Percentiles rank a stretch among this genome's conserved stretches.
phyloP scores from a whole-genome alignment of 805 yeast species.

The Monosporozyma solicola region DNA sequence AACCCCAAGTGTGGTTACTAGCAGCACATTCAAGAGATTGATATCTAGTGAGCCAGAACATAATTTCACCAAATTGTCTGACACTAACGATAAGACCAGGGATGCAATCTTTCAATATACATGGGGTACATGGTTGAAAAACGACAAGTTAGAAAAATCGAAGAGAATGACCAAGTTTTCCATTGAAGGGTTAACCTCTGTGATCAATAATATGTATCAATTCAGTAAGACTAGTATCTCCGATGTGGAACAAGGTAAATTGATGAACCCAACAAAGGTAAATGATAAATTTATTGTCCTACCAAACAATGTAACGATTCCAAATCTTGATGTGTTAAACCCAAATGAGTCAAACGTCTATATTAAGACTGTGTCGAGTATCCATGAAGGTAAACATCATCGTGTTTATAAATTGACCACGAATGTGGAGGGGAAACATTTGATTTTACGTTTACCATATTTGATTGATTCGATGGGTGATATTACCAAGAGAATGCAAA shows the following conservation, averaged over 20 bases:
- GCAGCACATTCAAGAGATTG: conserved; percentile 12
- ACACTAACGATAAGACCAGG: conserved; percentile 58
- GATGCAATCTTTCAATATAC: conserved; percentile 73
- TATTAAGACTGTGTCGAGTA: conserved; percentile 66
- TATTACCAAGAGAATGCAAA: conserved; percentile 58
- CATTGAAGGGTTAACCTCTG: conserved; percentile 58
- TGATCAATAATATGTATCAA: conserved; percentile 38
- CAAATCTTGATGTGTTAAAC: conserved; percentile 37
- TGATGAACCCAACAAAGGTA: conserved; percentile 29
- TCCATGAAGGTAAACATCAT: conserved; percentile 93
- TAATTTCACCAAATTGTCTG: conserved; percentile 44
- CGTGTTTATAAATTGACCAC: conserved; percentile 70
- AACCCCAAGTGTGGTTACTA: not conserved
- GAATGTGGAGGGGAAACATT: conserved; percentile 44
- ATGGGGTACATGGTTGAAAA: conserved; percentile 91
- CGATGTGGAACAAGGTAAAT: conserved; percentile 12
- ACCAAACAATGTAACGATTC: conserved; percentile 39
- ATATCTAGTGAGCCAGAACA: conserved; percentile 29
- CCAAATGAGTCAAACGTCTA: conserved; percentile 36
- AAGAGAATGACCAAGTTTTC: conserved; percentile 76
- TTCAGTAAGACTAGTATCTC: conserved; percentile 31
- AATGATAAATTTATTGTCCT: conserved; percentile 36
- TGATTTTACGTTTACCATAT: conserved; percentile 82
- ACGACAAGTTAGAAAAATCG: conserved; percentile 66
- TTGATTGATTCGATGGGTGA: conserved; percentile 57